Base-by-base conservation (phyloP, 73 alveolate species). In the Effrenium voratum region DNA sequence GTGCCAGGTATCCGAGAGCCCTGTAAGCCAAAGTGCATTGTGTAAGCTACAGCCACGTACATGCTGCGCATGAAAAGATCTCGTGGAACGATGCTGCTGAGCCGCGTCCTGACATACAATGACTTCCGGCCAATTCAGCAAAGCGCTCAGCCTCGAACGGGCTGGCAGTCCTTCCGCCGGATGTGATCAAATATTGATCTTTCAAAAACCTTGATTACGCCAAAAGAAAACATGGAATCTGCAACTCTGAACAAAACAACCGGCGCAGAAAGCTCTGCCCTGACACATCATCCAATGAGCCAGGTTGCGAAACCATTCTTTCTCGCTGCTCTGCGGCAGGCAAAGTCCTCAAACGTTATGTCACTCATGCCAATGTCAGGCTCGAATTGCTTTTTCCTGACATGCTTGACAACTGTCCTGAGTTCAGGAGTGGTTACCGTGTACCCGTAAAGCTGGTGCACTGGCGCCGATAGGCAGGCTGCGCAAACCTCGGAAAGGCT, bases 21-120 rank as follows among this genome's bases (percentile, higher is more conserved):
- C n/a, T n/a, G n/a, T n/a, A n/a, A n/a, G n/a, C n/a, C n/a, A 10
- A 26, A 57, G 85, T 36, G 46, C 96, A 88, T 88, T 32, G 96
- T 88, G 87, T 88, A 88, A 38, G 96, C 96, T 73, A 88, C 96
- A 4, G 96, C 96, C 86, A 88, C 96, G 63, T 88, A 88, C 96
- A 88, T 88, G 96, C 96, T 88, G 40, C 96, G 96, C 96, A 88
- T 88, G 73, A 88, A 88, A 32, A 88, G 96, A 41, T 88, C 96
- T 45, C 96, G 85, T 0, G 96, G 96, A 38, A 88, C 96, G 43
- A 88, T 72, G 5, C 96, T 41, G 46, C 96, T 88, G 40, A 88
- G 63, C 81, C 96, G 63, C 46, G 96, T 88, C 96, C 96, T 88
- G 96, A 50, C 47, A 46, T 6, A 49, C 59, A 12, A 28, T 76